Evolutionary conservation across 2,329 filamentous ascomycete species (phyloP).

Genomic region (Biscogniauxia sp.): DNA sequence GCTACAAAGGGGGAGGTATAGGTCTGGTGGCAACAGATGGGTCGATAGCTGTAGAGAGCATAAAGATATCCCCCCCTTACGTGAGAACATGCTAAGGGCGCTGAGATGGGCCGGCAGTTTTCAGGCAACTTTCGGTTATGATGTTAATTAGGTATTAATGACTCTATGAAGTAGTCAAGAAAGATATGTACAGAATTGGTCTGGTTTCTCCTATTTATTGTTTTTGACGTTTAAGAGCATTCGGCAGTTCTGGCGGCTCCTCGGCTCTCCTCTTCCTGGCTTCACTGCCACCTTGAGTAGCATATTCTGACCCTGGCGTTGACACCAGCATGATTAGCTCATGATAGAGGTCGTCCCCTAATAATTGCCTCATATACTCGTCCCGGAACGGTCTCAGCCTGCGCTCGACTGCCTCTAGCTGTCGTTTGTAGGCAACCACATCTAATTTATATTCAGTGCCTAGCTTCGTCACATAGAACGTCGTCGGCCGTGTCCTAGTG

Average conservation of each 20-base stretch:
- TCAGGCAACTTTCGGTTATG: background rate
- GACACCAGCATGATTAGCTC: background rate
- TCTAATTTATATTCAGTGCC: background rate
- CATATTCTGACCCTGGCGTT: background rate
- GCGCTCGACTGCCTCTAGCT: background rate
- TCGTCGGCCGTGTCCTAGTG: background rate
- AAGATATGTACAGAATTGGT: background rate
- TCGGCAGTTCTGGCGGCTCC: background rate
- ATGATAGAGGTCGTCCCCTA: background rate
- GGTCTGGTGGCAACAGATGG: constrained; percentile 23
- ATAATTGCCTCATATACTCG: background rate
- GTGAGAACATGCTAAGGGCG: background rate
- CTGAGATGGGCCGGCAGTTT: background rate
- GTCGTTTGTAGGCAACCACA: background rate
- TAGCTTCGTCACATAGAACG: background rate
- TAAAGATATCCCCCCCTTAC: constrained; percentile 8
- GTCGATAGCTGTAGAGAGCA: constrained; percentile 15
- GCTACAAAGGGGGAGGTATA: constrained; percentile 22
- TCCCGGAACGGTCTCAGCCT: background rate
- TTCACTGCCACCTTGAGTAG: background rate
- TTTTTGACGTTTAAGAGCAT: background rate
- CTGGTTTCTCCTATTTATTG: background rate
- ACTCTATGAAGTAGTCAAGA: background rate
- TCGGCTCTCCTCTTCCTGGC: background rate
- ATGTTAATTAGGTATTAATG: background rate